Conservation (phyloP, 2,329 filamentous ascomycete genomes). For the Exophiala sideris region DNA sequence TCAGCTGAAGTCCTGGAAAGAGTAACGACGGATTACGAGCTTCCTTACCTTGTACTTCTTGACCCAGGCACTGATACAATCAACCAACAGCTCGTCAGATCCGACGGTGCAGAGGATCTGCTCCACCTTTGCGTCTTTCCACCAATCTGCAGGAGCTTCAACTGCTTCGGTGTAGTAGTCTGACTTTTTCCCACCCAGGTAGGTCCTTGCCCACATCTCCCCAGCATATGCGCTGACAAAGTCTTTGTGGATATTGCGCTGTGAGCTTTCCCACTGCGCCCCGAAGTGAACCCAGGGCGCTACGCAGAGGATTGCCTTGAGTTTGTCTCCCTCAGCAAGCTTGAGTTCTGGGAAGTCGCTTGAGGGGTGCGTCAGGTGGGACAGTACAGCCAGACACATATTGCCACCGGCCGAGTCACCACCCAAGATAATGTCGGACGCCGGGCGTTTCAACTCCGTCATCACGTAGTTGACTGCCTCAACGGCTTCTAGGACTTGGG, state of each 20-base stretch:
- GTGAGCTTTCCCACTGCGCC: constrained; percentile 26
- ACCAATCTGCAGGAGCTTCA: constrained; percentile 22
- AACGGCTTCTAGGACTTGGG: constrained; percentile 42
- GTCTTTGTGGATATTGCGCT: constrained; percentile 19
- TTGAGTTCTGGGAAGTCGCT: constrained; percentile 35
- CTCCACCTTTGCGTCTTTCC: constrained; percentile 26
- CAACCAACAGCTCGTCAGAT: constrained; percentile 23
- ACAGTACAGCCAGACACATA: constrained; percentile 32
- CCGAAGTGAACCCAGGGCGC: constrained; percentile 58
- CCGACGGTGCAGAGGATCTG: constrained; percentile 21
- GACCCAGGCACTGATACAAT: constrained; percentile 21
- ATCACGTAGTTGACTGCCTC: constrained; percentile 41
- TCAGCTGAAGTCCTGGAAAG: background rate
- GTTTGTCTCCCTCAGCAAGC: constrained; percentile 33
- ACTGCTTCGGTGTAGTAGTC: constrained; percentile 20
- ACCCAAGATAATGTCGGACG: constrained; percentile 38
- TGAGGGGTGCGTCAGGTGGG: constrained; percentile 50
- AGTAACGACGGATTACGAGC: background rate
- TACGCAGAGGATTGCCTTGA: constrained; percentile 54
- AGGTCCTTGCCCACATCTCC: constrained; percentile 14
- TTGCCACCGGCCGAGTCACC: constrained; percentile 47
- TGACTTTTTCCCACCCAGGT: constrained; percentile 17
- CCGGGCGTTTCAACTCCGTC: constrained; percentile 32
- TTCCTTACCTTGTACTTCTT: constrained; percentile 24
- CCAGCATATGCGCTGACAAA: constrained; percentile 13